Evolutionary conservation across 306 rosid species (phyloP).

Genomic region (Lupinus albus): DNA sequence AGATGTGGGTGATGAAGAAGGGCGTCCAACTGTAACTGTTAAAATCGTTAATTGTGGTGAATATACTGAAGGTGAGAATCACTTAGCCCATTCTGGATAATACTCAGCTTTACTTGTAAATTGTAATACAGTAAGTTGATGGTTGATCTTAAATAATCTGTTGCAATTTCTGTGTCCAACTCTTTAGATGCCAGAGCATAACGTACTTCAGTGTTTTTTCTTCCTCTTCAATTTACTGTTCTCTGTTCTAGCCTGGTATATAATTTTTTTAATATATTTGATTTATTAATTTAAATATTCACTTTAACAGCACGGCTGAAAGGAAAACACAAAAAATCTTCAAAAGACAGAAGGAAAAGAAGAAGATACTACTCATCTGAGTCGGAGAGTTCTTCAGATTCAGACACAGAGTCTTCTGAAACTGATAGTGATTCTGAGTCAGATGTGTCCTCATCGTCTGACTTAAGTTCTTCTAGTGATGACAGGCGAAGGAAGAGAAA

Average conservation of each 20-base stretch:
- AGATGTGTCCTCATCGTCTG: conserved; percentile 71
- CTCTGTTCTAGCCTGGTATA: not conserved
- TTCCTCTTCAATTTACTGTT: not conserved
- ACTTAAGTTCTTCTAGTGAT: conserved; percentile 77
- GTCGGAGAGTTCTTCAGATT: conserved; percentile 81
- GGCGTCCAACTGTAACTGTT: conserved; percentile 82
- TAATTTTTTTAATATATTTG: not conserved
- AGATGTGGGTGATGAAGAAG: conserved; percentile 77
- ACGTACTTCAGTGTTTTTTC: not conserved
- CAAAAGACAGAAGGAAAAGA: conserved; percentile 69
- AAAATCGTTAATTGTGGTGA: conserved; percentile 91
- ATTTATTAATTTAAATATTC: conserved; percentile 24
- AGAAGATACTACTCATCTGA: conserved; percentile 62
- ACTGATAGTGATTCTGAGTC: conserved; percentile 86
- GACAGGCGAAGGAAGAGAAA: conserved; percentile 82
- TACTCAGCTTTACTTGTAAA: not conserved
- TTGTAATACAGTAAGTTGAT: not conserved
- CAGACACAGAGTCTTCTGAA: conserved; percentile 75
- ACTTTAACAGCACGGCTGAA: conserved; percentile 49
- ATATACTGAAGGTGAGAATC: conserved; percentile 66
- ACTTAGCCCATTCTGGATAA: conserved; percentile 1
- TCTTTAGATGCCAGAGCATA: conserved; percentile 1
- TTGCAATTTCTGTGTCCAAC: not conserved
- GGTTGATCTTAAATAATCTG: not conserved
- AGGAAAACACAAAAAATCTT: conserved; percentile 71